Evolutionary conservation across 345 rosid genomes (phyloP).

Genomic region (Populus deltoides): DNA sequence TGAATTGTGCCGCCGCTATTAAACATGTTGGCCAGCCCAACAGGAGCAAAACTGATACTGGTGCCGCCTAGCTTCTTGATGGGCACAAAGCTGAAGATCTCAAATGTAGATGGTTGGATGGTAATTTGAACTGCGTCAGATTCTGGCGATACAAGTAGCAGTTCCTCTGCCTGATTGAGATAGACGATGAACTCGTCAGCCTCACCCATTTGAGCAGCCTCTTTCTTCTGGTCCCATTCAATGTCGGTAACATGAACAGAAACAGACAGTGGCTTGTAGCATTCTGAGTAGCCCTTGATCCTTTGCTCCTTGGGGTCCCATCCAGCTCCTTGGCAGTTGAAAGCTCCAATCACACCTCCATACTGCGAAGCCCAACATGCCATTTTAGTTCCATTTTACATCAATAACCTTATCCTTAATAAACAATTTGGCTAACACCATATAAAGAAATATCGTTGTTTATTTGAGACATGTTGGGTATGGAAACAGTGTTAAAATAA

Average conservation of each 20-base stretch:
- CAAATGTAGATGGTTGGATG: slow-evolving; percentile 64
- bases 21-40: slow-evolving; percentile 69
- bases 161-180: slow-evolving; percentile 48
- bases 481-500: neutral
- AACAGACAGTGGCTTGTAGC: slow-evolving; percentile 58
- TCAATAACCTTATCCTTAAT: neutral
- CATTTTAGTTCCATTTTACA: neutral
- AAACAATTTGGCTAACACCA: neutral
- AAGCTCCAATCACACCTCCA: slow-evolving; percentile 87
- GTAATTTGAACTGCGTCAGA: slow-evolving; percentile 46
- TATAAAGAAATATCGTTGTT: neutral
- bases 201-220: slow-evolving; percentile 33
- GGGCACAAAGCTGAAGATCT: slow-evolving; percentile 74
- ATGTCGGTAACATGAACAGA: slow-evolving; percentile 58
- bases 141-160: slow-evolving; percentile 27
- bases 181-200: slow-evolving; percentile 51
- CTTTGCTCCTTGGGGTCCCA: slow-evolving; percentile 63
- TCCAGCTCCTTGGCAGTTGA: slow-evolving; percentile 94
- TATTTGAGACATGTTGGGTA: neutral
- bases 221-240: slow-evolving; percentile 71
- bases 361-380: slow-evolving; percentile 30
- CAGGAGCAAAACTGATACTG: slow-evolving; percentile 47
- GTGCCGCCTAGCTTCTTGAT: slow-evolving; percentile 44
- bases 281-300: slow-evolving; percentile 57
- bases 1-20: slow-evolving; percentile 70